Evolutionary conservation across 108 stramenopile genomes (phyloP).

Genomic region (Mayamaea pseudoterrestris): DNA sequence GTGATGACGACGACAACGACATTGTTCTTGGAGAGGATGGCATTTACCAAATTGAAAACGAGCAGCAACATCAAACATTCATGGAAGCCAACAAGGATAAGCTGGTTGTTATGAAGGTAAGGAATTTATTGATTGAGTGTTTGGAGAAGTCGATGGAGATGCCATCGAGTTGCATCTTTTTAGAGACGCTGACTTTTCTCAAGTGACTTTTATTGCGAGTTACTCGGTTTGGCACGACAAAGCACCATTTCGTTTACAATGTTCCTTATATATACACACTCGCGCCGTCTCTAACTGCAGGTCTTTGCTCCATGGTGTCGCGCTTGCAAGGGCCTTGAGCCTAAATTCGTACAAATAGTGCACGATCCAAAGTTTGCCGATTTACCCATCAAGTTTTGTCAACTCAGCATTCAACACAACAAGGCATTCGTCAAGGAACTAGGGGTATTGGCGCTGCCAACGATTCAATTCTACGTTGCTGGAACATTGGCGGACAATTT

Average conservation of each 20-base stretch:
- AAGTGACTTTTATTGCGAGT: neutral
- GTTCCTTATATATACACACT: no score
- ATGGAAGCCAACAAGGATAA: slow-evolving; percentile 43
- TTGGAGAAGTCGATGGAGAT: no score
- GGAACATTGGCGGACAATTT: slow-evolving; percentile 54
- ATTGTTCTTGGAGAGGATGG: neutral
- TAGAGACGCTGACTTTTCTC: no score
- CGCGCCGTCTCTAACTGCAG: no score
- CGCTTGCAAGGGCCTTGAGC: slow-evolving; percentile 43
- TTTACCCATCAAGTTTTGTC: slow-evolving; percentile 53
- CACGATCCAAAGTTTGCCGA: slow-evolving; percentile 37
- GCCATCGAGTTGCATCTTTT: no score
- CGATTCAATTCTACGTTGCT: slow-evolving; percentile 62
- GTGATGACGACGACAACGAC: no score
- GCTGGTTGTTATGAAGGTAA: no score
- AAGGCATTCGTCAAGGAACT: slow-evolving; percentile 65
- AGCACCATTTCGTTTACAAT: no score
- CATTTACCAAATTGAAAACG: neutral
- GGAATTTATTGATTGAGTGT: no score
- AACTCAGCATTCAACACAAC: slow-evolving; percentile 62
- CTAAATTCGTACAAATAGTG: slow-evolving; percentile 61
- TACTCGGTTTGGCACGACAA: slow-evolving; percentile 26
- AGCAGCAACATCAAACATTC: slow-evolving; percentile 9
- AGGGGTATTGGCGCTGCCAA: slow-evolving; percentile 67
- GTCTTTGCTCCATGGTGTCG: slow-evolving; percentile 83